These are phyloP conservation scores for Zygosaccharomyces bisporus DNA, from an alignment of 805 yeast species.

Conservation along the genomic window DNA sequence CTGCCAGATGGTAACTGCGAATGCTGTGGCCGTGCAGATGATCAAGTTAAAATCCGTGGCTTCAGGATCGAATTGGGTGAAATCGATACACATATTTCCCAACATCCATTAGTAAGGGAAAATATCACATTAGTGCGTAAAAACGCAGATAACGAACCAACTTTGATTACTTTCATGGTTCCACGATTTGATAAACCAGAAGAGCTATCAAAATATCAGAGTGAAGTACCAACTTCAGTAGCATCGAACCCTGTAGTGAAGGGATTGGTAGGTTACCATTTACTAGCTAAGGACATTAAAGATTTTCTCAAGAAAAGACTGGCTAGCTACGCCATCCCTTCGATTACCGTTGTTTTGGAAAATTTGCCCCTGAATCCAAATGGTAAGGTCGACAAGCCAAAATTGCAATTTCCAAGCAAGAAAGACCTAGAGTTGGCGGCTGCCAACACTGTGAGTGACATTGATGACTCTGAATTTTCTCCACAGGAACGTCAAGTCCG, in stretches of 20 bases:
- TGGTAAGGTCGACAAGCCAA: conserved; percentile 97
- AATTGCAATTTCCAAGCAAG: conserved; percentile 88
- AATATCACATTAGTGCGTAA: conserved; percentile 88
- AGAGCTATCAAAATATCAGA: conserved; percentile 42
- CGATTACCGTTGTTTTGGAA: conserved; percentile 81
- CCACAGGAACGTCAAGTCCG: conserved; percentile 63
- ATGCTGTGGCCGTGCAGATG: conserved; percentile 98
- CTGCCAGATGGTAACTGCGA: conserved; percentile 97
- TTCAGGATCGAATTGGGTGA: conserved; percentile 98
- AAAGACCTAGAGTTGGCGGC: conserved; percentile 81
- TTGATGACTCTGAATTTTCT: conserved; percentile 53
- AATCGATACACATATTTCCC: conserved; percentile 94
- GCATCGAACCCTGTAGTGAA: conserved; percentile 62
- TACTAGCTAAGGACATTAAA: conserved; percentile 75
- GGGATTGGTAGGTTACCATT: conserved; percentile 73
- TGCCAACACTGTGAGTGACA: conserved; percentile 40
- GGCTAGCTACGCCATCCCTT: conserved; percentile 91
- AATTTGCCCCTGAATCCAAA: conserved; percentile 93
- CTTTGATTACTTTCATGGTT: conserved; percentile 85
- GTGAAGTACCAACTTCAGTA: conserved; percentile 41
- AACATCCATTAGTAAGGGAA: conserved; percentile 88
- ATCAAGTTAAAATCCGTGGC: conserved; percentile 97
- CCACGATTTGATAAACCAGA: conserved; percentile 60
- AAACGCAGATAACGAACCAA: conserved; percentile 89
- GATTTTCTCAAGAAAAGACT: conserved; percentile 80